Evolutionary conservation across 2,329 filamentous ascomycete species (phyloP).

Genomic region (Aspergillus viridinutans): DNA sequence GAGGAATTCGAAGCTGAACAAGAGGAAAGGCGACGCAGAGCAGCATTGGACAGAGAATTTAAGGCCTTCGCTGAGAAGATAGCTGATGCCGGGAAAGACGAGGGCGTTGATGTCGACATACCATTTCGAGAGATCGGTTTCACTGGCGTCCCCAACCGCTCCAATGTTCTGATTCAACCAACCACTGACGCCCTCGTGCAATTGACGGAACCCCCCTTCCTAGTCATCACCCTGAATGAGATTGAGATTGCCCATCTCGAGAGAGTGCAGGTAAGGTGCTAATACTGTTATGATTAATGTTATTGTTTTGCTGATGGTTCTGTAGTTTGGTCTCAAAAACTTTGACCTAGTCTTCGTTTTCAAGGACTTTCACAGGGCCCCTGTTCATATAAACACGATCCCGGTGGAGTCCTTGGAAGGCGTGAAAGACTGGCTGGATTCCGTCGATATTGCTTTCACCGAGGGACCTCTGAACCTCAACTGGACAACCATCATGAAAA

Average conservation of each 20-base stretch:
- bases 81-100: slow-evolving; percentile 86
- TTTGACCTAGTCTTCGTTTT: slow-evolving; percentile 98
- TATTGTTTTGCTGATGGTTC: slow-evolving; percentile 20
- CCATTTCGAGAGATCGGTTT: slow-evolving; percentile 95
- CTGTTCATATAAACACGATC: slow-evolving; percentile 95
- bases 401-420: slow-evolving; percentile 91
- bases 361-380: slow-evolving; percentile 90
- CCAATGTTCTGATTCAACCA: slow-evolving; percentile 91
- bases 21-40: slow-evolving; percentile 84
- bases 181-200: slow-evolving; percentile 97
- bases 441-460: slow-evolving; percentile 86
- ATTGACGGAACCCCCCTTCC: slow-evolving; percentile 92
- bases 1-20: slow-evolving; percentile 99
- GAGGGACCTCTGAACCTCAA: slow-evolving; percentile 97
- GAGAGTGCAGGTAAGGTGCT: slow-evolving; percentile 63
- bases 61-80: slow-evolving; percentile 97
- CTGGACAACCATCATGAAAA: slow-evolving; percentile 99
- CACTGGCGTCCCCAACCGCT: slow-evolving; percentile 91
- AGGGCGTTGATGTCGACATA: slow-evolving; percentile 90
- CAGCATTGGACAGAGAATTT: slow-evolving; percentile 93
- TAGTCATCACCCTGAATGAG: slow-evolving; percentile 90
- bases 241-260: slow-evolving; percentile 96
- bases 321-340: slow-evolving; percentile 91
- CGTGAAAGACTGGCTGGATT: slow-evolving; percentile 97
- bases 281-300: background rate